These are phyloP conservation scores for Puccinia horiana DNA, from an alignment of 1,284 basidiomycete genomes.

Conservation along the genomic window DNA sequence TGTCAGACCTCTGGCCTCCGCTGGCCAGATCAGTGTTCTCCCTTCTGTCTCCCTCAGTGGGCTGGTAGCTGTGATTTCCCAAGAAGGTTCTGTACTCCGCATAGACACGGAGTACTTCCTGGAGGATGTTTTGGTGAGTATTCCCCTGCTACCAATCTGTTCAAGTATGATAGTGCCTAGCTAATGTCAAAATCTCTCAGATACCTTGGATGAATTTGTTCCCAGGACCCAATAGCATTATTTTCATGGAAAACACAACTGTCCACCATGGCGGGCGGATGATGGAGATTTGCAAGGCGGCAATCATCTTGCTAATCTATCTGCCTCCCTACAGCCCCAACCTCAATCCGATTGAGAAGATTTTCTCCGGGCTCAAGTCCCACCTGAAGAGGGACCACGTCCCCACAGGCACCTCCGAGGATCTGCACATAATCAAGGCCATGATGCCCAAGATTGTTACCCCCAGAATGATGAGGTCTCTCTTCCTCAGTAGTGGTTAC, in stretches of 20 bases:
- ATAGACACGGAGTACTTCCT: background rate
- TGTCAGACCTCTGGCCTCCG: background rate
- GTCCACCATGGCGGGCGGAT: constrained; percentile 15
- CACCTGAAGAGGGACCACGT: background rate
- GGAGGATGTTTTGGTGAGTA: background rate
- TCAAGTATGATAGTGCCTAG: background rate
- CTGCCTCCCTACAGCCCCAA: constrained; percentile 25
- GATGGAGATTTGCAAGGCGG: background rate
- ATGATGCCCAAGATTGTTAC: background rate
- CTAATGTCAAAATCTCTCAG: background rate
- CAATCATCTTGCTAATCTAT: background rate
- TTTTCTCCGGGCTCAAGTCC: background rate
- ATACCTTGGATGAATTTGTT: background rate
- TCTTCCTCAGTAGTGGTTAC: too few relatives aligned
- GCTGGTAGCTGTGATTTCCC: background rate
- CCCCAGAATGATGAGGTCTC: too few relatives aligned
- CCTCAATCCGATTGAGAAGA: constrained; percentile 29
- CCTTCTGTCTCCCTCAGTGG: background rate
- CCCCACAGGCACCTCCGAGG: background rate
- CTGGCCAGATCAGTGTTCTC: background rate
- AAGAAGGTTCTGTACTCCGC: background rate
- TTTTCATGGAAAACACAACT: background rate
- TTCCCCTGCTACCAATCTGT: background rate
- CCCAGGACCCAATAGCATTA: background rate
- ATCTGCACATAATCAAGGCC: background rate